These are phyloP conservation scores for Collybiopsis luxurians DNA, from an alignment of 768 basidiomycete species.

Conservation along the genomic window DNA sequence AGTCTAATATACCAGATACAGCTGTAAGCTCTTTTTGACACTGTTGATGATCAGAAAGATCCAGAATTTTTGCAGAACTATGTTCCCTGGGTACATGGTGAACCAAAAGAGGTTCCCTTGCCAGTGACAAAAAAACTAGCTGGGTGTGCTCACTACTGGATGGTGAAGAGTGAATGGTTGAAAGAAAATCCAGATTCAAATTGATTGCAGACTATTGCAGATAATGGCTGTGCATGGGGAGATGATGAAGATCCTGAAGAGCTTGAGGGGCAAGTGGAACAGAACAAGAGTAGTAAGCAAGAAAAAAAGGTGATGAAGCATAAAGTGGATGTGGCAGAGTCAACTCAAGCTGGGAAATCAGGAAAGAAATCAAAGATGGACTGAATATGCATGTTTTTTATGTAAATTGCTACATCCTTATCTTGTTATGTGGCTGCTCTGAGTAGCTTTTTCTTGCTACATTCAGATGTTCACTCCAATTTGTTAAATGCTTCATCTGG, in stretches of 20 bases:
- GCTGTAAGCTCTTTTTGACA: not conserved
- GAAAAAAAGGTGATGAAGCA: not conserved
- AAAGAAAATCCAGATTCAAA: constrained; percentile 12
- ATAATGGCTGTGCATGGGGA: constrained; percentile 17
- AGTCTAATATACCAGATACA: not conserved
- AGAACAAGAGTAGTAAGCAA: constrained; percentile 5
- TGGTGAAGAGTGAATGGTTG: constrained; percentile 19
- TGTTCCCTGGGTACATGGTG: not conserved
- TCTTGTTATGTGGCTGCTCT: too few relatives aligned
- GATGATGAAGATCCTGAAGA: constrained; percentile 16
- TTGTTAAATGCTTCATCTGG: too few relatives aligned
- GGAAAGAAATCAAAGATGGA: not conserved
- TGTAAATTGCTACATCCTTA: not conserved
- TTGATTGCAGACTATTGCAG: constrained; percentile 3
- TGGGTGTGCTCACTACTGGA: constrained; percentile 17
- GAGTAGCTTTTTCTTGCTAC: too few relatives aligned
- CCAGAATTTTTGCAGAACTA: not conserved
- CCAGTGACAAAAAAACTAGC: constrained; percentile 10
- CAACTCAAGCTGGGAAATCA: not conserved
- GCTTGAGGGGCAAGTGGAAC: not conserved
- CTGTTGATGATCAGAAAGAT: not conserved
- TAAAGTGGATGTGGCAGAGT: not conserved
- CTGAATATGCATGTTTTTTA: not conserved
- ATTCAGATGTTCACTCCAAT: too few relatives aligned
- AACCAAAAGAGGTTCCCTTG: constrained; percentile 8